These are phyloP conservation scores for Colletotrichum sp. DNA, from an alignment of 2,329 filamentous ascomycete genomes.

Conservation along the genomic window DNA sequence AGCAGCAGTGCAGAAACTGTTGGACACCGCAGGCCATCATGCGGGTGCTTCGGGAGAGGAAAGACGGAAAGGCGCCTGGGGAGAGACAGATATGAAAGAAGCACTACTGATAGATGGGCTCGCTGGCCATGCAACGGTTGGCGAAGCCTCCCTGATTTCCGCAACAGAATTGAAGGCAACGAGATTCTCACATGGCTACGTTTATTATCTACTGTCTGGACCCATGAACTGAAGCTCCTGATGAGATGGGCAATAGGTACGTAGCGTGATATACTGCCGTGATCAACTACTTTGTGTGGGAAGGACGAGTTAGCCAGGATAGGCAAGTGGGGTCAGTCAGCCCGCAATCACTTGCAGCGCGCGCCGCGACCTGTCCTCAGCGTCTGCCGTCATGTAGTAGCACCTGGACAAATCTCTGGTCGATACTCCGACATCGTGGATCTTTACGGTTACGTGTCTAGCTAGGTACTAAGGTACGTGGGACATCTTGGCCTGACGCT, in stretches of 20 bases:
- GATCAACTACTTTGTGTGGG: background rate
- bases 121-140: background rate
- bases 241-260: background rate
- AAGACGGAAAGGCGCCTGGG: background rate
- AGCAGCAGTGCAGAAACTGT: background rate
- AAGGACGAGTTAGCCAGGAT: background rate
- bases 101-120: conserved; percentile 16
- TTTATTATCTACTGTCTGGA: background rate
- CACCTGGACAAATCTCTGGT: background rate
- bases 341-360: background rate
- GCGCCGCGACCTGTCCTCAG: background rate
- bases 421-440: background rate
- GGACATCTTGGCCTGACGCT: background rate
- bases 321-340: background rate
- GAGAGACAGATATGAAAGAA: background rate
- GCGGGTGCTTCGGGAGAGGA: background rate
- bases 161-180: conserved; percentile 16
- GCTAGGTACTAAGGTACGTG: background rate
- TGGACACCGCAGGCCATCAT: background rate
- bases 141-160: conserved; percentile 8
- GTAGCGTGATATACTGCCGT: background rate
- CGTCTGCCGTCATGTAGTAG: background rate
- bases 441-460: background rate
- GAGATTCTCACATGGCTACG: background rate
- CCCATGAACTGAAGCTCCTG: background rate